Percentiles rank a stretch among this genome's conserved stretches.
These are phyloP conservation scores for Alisma plantagoaquatica DNA, from an alignment of 106 monocot genomes.

Conservation along the genomic window DNA sequence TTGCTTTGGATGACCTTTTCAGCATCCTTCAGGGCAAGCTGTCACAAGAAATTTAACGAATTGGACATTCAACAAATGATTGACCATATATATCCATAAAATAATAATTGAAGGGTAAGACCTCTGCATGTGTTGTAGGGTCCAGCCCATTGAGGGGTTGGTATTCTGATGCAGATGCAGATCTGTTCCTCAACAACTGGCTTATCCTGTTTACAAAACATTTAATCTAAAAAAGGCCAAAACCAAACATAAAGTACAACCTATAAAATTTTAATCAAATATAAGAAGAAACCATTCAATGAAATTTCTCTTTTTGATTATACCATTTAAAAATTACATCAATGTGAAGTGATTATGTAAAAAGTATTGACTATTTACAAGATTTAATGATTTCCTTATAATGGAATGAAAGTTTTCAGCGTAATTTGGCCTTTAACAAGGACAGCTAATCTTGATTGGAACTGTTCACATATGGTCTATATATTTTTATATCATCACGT, in stretches of 20 bases:
- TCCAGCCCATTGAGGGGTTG: slow-evolving; percentile 80
- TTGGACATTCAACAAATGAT: neutral
- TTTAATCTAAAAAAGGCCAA: no score
- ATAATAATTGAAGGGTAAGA: slow-evolving; percentile 4
- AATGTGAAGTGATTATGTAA: neutral
- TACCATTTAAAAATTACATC: neutral
- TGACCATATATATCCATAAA: neutral
- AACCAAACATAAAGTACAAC: no score
- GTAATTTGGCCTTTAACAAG: no score
- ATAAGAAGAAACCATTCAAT: neutral
- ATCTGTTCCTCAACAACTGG: slow-evolving; percentile 45
- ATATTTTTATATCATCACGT: no score
- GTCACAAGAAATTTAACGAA: slow-evolving; percentile 13
- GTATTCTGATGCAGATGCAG: slow-evolving; percentile 77
- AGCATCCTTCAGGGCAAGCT: slow-evolving; percentile 95
- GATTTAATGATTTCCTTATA: neutral
- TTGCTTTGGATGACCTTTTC: slow-evolving; percentile 50
- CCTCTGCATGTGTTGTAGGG: slow-evolving; percentile 95
- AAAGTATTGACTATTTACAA: neutral
- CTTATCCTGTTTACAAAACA: slow-evolving; percentile 41
- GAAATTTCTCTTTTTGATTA: neutral
- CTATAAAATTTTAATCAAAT: no score
- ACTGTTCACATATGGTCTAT: no score
- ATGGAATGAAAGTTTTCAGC: no score
- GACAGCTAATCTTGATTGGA: no score